Conservation (phyloP, 495 filamentous ascomycete genomes). For the Penicillium desertorum region DNA sequence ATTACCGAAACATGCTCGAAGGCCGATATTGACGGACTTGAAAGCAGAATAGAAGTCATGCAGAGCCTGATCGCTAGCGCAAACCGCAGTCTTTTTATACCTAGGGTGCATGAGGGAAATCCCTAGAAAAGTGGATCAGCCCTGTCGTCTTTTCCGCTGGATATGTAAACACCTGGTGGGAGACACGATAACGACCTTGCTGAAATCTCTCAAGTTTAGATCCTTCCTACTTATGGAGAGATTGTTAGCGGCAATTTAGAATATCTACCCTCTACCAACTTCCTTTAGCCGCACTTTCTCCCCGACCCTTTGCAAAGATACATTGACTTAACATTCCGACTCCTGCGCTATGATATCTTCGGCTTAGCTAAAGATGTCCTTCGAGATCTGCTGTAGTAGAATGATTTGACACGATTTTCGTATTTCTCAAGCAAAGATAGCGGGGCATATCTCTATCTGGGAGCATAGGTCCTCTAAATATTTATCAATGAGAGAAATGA, state of each 20-base stretch:
- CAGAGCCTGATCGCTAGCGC: constrained; percentile 7
- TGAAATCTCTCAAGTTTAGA: constrained; percentile 16
- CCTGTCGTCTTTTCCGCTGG: constrained; percentile 15
- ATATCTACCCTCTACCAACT: constrained; percentile 23
- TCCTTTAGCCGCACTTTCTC: constrained; percentile 13
- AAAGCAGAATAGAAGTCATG: constrained; percentile 20
- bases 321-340: constrained; percentile 18
- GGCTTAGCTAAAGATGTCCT: constrained; percentile 18
- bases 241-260: constrained; percentile 14
- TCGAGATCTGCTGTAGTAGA: constrained; percentile 8
- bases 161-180: constrained; percentile 18
- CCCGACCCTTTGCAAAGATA: constrained; percentile 13
- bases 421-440: constrained; percentile 9
- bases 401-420: constrained; percentile 27
- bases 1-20: constrained; percentile 9
- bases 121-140: background rate
- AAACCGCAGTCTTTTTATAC: constrained; percentile 11
- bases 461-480: constrained; percentile 4
- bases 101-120: constrained; percentile 1
- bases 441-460: constrained; percentile 14
- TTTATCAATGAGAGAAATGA: constrained; percentile 19
- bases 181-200: constrained; percentile 22
- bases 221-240: constrained; percentile 20
- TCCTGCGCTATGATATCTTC: constrained; percentile 18
- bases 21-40: constrained; percentile 11